These are phyloP conservation scores for Saturnispora gosingensis DNA, from an alignment of 805 yeast genomes.

Conservation along the genomic window DNA sequence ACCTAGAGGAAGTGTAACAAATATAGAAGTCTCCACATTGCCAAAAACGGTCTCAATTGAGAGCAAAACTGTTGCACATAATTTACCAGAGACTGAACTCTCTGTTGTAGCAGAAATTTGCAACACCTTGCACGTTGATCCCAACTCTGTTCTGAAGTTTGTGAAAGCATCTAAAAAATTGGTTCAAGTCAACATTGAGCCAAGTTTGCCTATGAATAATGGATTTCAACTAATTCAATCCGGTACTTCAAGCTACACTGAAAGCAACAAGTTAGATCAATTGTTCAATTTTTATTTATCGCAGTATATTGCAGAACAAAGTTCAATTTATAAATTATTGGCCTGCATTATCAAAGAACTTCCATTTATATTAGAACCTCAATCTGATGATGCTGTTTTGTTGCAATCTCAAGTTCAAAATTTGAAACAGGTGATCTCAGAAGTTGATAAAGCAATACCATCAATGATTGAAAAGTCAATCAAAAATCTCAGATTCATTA, in stretches of 20 bases:
- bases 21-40: background rate
- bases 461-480: constrained; percentile 27
- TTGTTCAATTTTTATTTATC: background rate
- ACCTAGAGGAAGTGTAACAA: background rate
- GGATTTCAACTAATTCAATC: background rate
- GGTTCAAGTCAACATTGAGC: background rate
- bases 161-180: background rate
- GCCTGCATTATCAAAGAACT: background rate
- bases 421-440: background rate
- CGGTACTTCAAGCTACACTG: background rate
- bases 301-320: constrained; percentile 1
- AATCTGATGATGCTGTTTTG: background rate
- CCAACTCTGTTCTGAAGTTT: background rate
- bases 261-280: background rate
- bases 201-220: background rate
- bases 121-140: background rate
- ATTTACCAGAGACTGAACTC: background rate
- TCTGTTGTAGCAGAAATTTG: background rate
- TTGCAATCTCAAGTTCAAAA: background rate
- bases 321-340: constrained; percentile 1
- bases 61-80: background rate
- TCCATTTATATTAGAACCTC: background rate
- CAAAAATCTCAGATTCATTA: constrained; percentile 9
- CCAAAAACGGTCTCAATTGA: background rate
- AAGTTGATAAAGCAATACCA: background rate